Conservation (phyloP, 352 stramenopile species). For the Pseudoperonospora humuli region DNA sequence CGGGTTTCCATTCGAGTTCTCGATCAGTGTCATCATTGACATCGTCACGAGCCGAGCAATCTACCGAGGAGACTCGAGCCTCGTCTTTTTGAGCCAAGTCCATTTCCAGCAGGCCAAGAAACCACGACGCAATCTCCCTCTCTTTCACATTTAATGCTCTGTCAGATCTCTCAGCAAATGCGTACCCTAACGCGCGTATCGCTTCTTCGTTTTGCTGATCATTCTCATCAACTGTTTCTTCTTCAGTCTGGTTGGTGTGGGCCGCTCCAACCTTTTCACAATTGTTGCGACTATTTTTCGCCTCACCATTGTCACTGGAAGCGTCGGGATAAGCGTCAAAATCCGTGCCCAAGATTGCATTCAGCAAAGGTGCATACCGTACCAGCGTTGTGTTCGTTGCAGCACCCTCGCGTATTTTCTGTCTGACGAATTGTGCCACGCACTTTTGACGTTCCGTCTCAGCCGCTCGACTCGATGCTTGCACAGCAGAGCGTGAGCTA, state of each 20-base stretch:
- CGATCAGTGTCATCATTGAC: conserved; percentile 9
- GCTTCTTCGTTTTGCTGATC: conserved; percentile 19
- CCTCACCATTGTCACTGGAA: conserved; percentile 16
- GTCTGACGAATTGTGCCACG: conserved; percentile 49
- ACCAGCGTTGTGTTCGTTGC: conserved; percentile 65
- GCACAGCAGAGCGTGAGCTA: conserved; percentile 5
- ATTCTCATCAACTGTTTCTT: conserved; percentile 12
- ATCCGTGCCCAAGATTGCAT: conserved; percentile 59
- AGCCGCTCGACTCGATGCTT: conserved; percentile 12
- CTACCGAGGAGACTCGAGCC: conserved; percentile 6
- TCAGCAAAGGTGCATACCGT: conserved; percentile 47
- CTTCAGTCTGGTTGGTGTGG: conserved; percentile 21
- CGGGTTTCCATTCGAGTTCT: conserved; percentile 52
- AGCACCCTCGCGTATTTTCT: conserved; percentile 57
- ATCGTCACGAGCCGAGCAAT: conserved; percentile 1
- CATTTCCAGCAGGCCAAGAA: conserved; percentile 54
- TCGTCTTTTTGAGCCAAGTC: conserved; percentile 39
- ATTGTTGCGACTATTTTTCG: conserved; percentile 2
- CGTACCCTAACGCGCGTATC: conserved; percentile 11
- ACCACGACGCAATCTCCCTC: conserved; percentile 64
- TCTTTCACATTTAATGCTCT: conserved; percentile 43
- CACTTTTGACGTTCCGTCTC: conserved; percentile 38
- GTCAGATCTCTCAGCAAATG: conserved; percentile 17
- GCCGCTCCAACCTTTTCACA: neutral
- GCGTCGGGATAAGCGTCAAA: conserved; percentile 46